These are phyloP conservation scores for Trametes elegans DNA, from an alignment of 768 basidiomycete species.

Conservation along the genomic window DNA sequence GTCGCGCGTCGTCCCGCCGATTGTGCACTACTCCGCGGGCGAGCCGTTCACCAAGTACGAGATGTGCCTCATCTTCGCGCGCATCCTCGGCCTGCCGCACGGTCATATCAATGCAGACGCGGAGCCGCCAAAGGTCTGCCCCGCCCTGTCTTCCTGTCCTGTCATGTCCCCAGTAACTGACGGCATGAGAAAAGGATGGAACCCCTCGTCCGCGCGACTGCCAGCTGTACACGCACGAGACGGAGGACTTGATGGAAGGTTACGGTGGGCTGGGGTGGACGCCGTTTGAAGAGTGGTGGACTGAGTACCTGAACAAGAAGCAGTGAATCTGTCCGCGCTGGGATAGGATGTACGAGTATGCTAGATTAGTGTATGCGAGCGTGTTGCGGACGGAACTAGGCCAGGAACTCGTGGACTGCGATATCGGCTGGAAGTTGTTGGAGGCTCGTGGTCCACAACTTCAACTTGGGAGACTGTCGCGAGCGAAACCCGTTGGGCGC, in stretches of 20 bases:
- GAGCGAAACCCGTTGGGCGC: too few relatives aligned
- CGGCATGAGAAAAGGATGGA: conserved; percentile 39
- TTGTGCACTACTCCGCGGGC: conserved; percentile 83
- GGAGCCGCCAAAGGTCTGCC: conserved; percentile 55
- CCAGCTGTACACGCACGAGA: conserved; percentile 71
- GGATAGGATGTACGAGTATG: background rate
- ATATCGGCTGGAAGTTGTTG: too few relatives aligned
- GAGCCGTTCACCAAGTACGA: conserved; percentile 92
- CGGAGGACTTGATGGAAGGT: conserved; percentile 53
- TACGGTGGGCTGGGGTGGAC: conserved; percentile 57
- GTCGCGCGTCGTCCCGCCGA: conserved; percentile 50
- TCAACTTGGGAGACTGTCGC: too few relatives aligned
- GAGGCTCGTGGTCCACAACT: too few relatives aligned
- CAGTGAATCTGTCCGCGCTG: conserved; percentile 4
- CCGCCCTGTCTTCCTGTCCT: background rate
- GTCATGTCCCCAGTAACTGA: too few relatives aligned
- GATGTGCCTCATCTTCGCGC: conserved; percentile 79
- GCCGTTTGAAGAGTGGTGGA: conserved; percentile 88
- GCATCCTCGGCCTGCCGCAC: conserved; percentile 67
- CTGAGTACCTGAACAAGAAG: conserved; percentile 38
- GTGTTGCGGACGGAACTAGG: background rate
- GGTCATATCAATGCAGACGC: conserved; percentile 73
- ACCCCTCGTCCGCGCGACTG: conserved; percentile 80
- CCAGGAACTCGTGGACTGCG: too few relatives aligned
- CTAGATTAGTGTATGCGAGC: background rate